phyloP scores from a whole-genome alignment of 306 rosid species.

The Rosa lucieae region DNA sequence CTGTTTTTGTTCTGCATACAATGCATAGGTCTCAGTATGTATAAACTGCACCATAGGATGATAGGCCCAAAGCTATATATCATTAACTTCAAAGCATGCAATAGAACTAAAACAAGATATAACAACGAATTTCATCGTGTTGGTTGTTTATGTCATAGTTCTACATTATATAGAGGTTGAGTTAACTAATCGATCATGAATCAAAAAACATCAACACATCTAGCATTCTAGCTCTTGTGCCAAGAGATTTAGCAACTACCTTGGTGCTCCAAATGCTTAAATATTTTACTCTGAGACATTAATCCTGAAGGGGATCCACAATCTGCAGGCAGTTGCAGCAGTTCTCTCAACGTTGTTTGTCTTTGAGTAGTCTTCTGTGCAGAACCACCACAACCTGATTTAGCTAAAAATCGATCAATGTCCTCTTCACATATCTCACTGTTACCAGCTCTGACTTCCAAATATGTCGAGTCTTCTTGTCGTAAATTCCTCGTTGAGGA shows the following conservation, averaged over 20 bases:
- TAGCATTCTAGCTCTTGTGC: not conserved
- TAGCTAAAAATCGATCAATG: not conserved
- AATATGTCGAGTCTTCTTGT: not conserved
- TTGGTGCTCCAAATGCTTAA: not conserved
- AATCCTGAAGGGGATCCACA: not conserved
- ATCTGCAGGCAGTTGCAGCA: not conserved
- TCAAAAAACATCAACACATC: not conserved
- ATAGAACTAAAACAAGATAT: not conserved
- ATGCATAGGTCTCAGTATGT: not conserved
- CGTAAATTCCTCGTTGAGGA: not conserved
- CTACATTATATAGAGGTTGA: not conserved
- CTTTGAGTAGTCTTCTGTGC: not conserved
- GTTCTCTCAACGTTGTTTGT: not conserved
- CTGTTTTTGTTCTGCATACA: not conserved
- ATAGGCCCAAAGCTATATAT: not conserved
- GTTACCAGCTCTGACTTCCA: not conserved
- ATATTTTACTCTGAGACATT: not conserved
- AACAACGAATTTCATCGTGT: not conserved
- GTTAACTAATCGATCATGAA: not conserved
- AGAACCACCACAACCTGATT: not conserved
- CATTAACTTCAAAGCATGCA: not conserved
- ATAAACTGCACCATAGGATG: not conserved
- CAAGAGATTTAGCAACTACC: not conserved
- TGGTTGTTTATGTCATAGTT: not conserved
- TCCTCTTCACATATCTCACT: not conserved